Conservation (phyloP, 1,284 basidiomycete genomes). For the Ustilago vetiveriae region DNA sequence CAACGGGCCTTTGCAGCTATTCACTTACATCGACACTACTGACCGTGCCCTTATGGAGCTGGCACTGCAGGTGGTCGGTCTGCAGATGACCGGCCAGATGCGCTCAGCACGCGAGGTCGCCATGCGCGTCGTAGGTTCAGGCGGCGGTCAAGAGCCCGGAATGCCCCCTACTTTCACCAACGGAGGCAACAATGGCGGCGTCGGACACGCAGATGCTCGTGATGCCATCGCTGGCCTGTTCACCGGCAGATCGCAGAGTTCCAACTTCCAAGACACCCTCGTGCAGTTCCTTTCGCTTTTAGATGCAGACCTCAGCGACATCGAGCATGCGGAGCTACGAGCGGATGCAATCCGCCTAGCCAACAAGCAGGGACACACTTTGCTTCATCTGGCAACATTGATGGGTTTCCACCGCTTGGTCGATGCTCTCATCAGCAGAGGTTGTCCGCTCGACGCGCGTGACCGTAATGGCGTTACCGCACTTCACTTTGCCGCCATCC, state of each 20-base stretch:
- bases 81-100: slow-evolving; percentile 95
- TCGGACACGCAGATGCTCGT: slow-evolving; percentile 31
- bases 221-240: slow-evolving; percentile 49
- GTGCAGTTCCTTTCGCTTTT: slow-evolving; percentile 81
- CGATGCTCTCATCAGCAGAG: slow-evolving; percentile 77
- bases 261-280: slow-evolving; percentile 77
- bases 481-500: slow-evolving; percentile 83
- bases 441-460: slow-evolving; percentile 81
- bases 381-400: slow-evolving; percentile 86
- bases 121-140: slow-evolving; percentile 68
- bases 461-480: slow-evolving; percentile 92
- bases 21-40: slow-evolving; percentile 90
- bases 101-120: slow-evolving; percentile 92
- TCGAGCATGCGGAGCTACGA: slow-evolving; percentile 25
- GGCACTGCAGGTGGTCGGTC: slow-evolving; percentile 89
- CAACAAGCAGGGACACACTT: slow-evolving; percentile 65
- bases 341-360: slow-evolving; percentile 68
- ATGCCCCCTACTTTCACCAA: slow-evolving; percentile 15
- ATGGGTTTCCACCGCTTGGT: slow-evolving; percentile 81
- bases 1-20: slow-evolving; percentile 70
- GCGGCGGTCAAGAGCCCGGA: slow-evolving; percentile 45
- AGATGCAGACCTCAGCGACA: slow-evolving; percentile 67
- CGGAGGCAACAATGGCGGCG: slow-evolving; percentile 12
- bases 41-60: slow-evolving; percentile 93
- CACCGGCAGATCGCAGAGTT: slow-evolving; percentile 67